phyloP scores from a whole-genome alignment of 495 filamentous ascomycete genomes.

The Hypoxylon fragiforme region DNA sequence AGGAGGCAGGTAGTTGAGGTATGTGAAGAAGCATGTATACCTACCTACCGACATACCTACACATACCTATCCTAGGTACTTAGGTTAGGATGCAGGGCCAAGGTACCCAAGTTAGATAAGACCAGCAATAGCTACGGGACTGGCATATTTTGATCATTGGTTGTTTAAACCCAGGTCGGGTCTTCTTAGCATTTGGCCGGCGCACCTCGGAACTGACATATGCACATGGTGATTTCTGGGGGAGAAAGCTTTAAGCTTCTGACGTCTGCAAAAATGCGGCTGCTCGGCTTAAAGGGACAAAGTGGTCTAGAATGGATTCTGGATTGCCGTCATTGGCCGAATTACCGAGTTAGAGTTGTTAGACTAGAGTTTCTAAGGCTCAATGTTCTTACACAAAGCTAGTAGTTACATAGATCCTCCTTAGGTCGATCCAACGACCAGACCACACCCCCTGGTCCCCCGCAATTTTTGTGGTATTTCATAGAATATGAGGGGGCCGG shows the following conservation, averaged over 20 bases:
- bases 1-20: no score
- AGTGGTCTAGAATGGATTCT: conserved; percentile 14
- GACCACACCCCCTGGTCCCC: conserved; percentile 28
- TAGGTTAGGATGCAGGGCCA: no score
- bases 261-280: conserved; percentile 14
- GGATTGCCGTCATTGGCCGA: conserved; percentile 37
- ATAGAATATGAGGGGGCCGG: conserved; percentile 1
- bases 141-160: conserved; percentile 15
- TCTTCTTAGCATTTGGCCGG: no score
- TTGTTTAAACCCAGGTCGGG: no score
- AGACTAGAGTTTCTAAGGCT: no score
- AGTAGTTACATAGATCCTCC: no score
- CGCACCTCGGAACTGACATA: conserved; percentile 27
- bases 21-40: no score
- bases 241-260: conserved; percentile 13
- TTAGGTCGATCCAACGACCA: conserved; percentile 3
- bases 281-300: conserved; percentile 37
- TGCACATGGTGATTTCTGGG: conserved; percentile 5
- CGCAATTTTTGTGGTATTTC: conserved; percentile 24
- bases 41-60: no score
- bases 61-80: no score
- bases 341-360: conserved; percentile 35
- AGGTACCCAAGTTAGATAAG: no score
- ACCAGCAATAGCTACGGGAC: conserved; percentile 5
- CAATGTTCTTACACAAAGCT: no score